Evolutionary conservation across 306 rosid species (phyloP), one percentile per base, ranked within the genome.

Genomic region (Arachis hypogaea): DNA sequence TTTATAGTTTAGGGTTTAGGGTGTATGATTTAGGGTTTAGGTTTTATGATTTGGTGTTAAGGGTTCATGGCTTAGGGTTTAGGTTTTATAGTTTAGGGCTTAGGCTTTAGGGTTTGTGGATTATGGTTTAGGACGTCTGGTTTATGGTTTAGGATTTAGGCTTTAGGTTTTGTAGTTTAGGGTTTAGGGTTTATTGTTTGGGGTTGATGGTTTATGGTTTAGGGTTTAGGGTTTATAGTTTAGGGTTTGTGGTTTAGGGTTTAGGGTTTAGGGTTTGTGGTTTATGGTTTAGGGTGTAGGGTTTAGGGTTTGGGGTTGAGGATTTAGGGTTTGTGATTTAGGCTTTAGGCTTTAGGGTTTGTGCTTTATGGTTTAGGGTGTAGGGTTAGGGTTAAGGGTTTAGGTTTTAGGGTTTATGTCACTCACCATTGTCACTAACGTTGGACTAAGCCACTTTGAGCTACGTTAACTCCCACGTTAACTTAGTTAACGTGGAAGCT

Each of bases 71-170:
- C 59, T 50, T 9, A 46, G 57, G 66, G 14, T 71, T 58, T 41
- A 2, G 18, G 76, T 66, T 16, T 71, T 55, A n/a, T 8, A 33
- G 60, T 4, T 55, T 55, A n/a, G 33, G 52, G 52, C 9, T 47
- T 47, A 47, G 56, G 56, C 14, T 28, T 50, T 50, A 50, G 29
- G 57, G 56, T 50, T 73, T 73, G 61, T 58, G 76, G 76, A 58
- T 57, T 18, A 61, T 59, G 60, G 33, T 59, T 72, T 59, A 59
- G 76, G 76, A 55, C 59, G 44, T 58, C 16, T 41, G 76, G 76
- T 43, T 71, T 71, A 10, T 51, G 75, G 66, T 58, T 71, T 71
- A 22, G 58, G 66, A 50, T 58, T 71, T 57, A 58, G 67, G 76
- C 55, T 50, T 72, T 59, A 22, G 76, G 76, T 42, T 41, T 41